Evolutionary conservation across 2,329 filamentous ascomycete species (phyloP), one percentile per base, ranked within the genome.

Genomic region (Tolypocladium pustulatum): DNA sequence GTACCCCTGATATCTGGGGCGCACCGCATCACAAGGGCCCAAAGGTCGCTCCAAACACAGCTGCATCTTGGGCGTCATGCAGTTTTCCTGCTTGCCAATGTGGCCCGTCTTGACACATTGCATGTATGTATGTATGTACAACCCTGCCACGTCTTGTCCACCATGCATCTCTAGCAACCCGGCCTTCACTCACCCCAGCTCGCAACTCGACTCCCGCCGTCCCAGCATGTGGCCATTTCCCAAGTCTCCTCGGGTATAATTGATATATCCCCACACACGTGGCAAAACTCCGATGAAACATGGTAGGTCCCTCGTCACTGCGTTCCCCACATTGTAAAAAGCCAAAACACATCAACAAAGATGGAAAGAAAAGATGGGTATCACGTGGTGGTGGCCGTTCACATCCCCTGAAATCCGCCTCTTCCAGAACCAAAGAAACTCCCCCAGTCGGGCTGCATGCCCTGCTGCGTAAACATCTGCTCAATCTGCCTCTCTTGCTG

Each of bases 391-490:
- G 52, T 65, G 63, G 64, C 67, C 69, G 60, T 65, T 74, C 63
- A 76, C 71, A 76, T 73, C 61, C 73, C 73, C 66, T 75, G 74
- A 66, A 76, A 76, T 65, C 71, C 71, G 63, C 73, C 73, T 64
- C 73, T 66, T 61, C 74, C 74, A 59, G 72, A 73, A 56, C 75
- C 75, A 66, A 79, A 77, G 63, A 78, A 75, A 65, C 75, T 73
- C 56, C 74, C 74, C 74, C 76, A 80, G 59, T 79, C 75, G 37
- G 73, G 70, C 61, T 73, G 72, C 69, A 77, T 77, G 60, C 71
- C 73, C 61, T 77, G 72, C 58, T 76, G 73, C 57, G 75, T 75
- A 69, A 81, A 75, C 68, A 81, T 77, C 41, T 80, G 78, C 58
- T 80, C 77, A 62, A 80, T 78, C 41, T 78, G 73, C 60, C 69